These are phyloP conservation scores for Fusarium napiforme DNA, from an alignment of 2,329 filamentous ascomycete species.

Conservation along the genomic window DNA sequence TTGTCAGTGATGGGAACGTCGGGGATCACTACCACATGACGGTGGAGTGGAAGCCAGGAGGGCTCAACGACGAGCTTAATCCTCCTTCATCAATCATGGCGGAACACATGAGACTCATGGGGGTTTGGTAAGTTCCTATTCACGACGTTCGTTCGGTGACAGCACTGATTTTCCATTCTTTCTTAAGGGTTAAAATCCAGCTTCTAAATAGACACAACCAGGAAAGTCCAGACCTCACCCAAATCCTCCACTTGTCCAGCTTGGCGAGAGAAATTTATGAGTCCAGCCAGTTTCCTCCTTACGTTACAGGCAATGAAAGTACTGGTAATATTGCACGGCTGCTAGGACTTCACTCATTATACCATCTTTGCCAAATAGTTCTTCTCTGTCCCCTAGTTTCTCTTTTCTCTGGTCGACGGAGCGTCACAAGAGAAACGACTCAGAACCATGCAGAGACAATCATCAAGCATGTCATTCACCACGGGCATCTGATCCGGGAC, in stretches of 20 bases:
- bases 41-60: not conserved
- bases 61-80: accelerated
- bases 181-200: not conserved
- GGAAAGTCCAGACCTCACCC: not conserved
- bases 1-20: not conserved
- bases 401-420: not conserved
- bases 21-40: not conserved
- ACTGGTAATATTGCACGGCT: not conserved
- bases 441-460: not conserved
- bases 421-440: accelerated
- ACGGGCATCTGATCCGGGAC: not conserved
- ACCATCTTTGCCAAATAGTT: not conserved
- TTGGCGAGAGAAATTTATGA: not conserved
- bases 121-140: not conserved
- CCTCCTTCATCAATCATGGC: not conserved
- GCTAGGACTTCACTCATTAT: not conserved
- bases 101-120: not conserved
- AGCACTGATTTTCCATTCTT: not conserved
- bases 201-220: not conserved
- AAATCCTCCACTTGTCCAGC: not conserved
- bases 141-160: accelerated
- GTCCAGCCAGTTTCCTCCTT: not conserved
- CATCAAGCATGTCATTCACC: not conserved
- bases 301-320: not conserved
- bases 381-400: not conserved